Base-by-base conservation (phyloP, 2,329 filamentous ascomycete genomes). In the Trichoderma koningiopsis region DNA sequence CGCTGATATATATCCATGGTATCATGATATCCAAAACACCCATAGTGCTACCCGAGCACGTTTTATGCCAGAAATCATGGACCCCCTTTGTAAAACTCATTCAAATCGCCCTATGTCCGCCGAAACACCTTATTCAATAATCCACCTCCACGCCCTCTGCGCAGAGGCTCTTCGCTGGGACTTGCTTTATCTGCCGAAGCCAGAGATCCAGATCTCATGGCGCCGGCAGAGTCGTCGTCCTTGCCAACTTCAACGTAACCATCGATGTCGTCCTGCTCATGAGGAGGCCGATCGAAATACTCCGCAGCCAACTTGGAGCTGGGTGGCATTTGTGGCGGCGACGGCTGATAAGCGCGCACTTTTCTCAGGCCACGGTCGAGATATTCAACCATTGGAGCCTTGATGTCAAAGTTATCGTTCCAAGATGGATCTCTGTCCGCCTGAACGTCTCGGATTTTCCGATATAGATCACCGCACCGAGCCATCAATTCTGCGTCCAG, bases 401-500 rank as follows among this genome's bases (percentile, higher is more conserved):
- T 84, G 19, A 80, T 76, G 35, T 82, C 81, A 72, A 82, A 82
- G 53, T 82, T 81, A 49, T 81, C 79, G 33, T 77, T 29, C 35
- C 57, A 76, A 11, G 73, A 71, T 40, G 71, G 63, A 29, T 72
- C 63, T 60, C 74, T 74, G 31, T 59, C 55, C 16, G 40, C 55
- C 19, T 77, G 75, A 10, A 82, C 75, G 2, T 81, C 80, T 68
- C 80, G 77, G 0, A 79, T 81, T 71, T 85, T 85, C 53, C 75
- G 77, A 73, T 83, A 83, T 5, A 88, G 76, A 13, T 81, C 79
- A 8, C 84, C 82, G 70, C 84, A 82, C 16, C 79, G 78, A 27
- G 76, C 73, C 71, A 82, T 79, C 66, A 88, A 84, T 68, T 87
- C 85, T 0, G 77, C 75, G 73, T 86, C 85, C 1, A 88, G 79